These are phyloP conservation scores for Noccaea caerulescens DNA, from an alignment of 345 rosid genomes.

Conservation along the genomic window DNA sequence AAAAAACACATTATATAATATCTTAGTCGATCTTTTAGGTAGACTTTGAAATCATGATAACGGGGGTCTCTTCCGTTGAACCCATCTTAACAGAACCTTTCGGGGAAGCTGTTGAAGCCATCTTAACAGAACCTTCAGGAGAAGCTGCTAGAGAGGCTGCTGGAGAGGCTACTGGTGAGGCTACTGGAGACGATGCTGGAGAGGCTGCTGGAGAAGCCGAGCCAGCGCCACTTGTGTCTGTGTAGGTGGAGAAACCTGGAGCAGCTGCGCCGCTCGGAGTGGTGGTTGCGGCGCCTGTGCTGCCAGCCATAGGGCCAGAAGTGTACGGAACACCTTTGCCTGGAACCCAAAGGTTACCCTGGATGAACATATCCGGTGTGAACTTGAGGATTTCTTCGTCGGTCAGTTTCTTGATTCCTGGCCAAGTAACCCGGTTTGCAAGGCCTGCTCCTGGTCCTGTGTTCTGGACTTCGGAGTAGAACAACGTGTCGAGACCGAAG, in stretches of 20 bases:
- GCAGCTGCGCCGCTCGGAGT: conserved; percentile 1
- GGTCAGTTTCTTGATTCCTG: conserved; percentile 57
- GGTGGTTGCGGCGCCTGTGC: conserved; percentile 19
- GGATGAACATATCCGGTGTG: conserved; percentile 52
- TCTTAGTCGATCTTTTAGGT: conserved; percentile 24
- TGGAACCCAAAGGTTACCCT: conserved; percentile 61
- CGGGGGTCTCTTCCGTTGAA: conserved; percentile 7
- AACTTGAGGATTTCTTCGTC: conserved; percentile 42
- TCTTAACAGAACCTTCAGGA: not conserved
- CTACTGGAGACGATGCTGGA: not conserved
- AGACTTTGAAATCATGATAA: conserved; percentile 14
- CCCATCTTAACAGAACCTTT: conserved; percentile 8
- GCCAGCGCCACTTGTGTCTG: conserved; percentile 31
- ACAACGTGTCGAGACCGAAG: conserved; percentile 64
- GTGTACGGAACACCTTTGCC: conserved; percentile 57
- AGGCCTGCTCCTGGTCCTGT: conserved; percentile 74
- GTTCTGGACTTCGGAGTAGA: conserved; percentile 65
- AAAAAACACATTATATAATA: conserved; percentile 29
- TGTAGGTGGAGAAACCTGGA: conserved; percentile 21
- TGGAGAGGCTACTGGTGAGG: conserved; percentile 28
- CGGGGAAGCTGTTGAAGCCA: not conserved
- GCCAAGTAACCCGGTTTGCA: conserved; percentile 62
- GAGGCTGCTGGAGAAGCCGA: conserved; percentile 27
- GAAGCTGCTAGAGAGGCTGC: not conserved
- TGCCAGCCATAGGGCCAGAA: conserved; percentile 41